These are phyloP conservation scores for Lepidium africanum DNA, from an alignment of 345 rosid species.

Conservation along the genomic window DNA sequence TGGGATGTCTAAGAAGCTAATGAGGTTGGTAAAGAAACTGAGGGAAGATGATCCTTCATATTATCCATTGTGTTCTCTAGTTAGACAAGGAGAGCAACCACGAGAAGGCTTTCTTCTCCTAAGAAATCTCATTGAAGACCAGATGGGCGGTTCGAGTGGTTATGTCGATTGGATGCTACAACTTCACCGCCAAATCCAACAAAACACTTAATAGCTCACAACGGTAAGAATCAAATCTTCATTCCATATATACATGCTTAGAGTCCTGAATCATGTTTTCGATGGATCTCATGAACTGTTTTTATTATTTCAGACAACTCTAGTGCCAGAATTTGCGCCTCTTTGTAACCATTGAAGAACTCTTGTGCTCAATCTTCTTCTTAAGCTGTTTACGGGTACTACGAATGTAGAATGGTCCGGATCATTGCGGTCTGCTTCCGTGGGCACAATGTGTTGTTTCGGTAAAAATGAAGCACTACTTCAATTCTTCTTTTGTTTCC, in stretches of 20 bases:
- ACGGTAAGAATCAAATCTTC: slow-evolving; percentile 28
- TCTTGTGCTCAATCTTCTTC: slow-evolving; percentile 2
- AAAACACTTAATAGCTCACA: slow-evolving; percentile 41
- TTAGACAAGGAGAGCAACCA: slow-evolving; percentile 98
- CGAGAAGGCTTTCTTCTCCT: slow-evolving; percentile 87
- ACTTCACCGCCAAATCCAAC: slow-evolving; percentile 87
- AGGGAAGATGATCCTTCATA: slow-evolving; percentile 69
- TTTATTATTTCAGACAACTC: not conserved
- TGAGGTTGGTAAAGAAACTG: slow-evolving; percentile 51
- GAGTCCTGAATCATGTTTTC: not conserved
- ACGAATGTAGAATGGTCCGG: not conserved
- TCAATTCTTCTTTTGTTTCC: not conserved
- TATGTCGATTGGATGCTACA: slow-evolving; percentile 81
- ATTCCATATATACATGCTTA: not conserved
- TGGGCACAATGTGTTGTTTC: slow-evolving; percentile 6
- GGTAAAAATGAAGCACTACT: not conserved
- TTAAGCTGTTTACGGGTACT: not conserved
- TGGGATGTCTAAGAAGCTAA: slow-evolving; percentile 84
- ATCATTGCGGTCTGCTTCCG: slow-evolving; percentile 1
- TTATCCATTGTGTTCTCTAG: slow-evolving; percentile 63
- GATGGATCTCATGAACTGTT: not conserved
- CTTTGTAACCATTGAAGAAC: slow-evolving; percentile 7
- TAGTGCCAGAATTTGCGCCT: not conserved
- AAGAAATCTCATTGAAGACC: slow-evolving; percentile 78
- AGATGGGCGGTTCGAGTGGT: slow-evolving; percentile 60